These are phyloP conservation scores for Phaffia tasmanica DNA, from an alignment of 768 basidiomycete genomes.

Conservation along the genomic window DNA sequence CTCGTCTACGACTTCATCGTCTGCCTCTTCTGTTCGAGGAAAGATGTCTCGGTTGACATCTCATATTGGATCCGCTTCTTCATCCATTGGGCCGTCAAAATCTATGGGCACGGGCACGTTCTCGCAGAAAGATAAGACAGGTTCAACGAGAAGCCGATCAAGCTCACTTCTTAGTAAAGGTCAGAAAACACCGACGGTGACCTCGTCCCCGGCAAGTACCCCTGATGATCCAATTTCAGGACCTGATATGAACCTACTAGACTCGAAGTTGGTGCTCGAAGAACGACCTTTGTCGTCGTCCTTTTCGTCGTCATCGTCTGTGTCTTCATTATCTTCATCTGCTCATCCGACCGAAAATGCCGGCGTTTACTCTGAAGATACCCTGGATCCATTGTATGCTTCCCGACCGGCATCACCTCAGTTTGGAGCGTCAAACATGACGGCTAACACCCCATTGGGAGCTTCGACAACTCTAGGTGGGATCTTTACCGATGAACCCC, in stretches of 20 bases:
- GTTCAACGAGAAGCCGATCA: background rate
- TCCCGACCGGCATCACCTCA: conserved; percentile 13
- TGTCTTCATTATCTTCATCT: background rate
- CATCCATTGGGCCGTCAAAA: background rate
- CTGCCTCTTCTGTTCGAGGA: conserved; percentile 15
- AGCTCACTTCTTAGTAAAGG: conserved; percentile 3
- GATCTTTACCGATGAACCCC: background rate
- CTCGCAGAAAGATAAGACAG: background rate
- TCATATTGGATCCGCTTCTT: background rate
- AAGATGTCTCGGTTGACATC: conserved; percentile 9
- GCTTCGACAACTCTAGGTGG: background rate
- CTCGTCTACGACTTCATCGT: conserved; percentile 6
- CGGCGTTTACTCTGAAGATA: conserved; percentile 13
- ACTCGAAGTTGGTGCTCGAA: conserved; percentile 2
- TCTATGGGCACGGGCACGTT: background rate
- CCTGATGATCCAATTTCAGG: too few relatives aligned
- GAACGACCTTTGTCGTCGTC: background rate
- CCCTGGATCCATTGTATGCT: conserved; percentile 2
- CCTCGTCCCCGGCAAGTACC: background rate
- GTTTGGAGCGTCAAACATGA: conserved; percentile 3
- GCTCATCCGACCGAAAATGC: background rate
- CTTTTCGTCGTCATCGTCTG: too few relatives aligned
- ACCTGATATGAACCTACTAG: conserved; percentile 3
- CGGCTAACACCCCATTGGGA: background rate
- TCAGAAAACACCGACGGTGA: background rate